These are phyloP conservation scores for Tieghemiomyces parasiticus DNA, from an alignment of 192 early-diverging fungal genomes.

Conservation along the genomic window DNA sequence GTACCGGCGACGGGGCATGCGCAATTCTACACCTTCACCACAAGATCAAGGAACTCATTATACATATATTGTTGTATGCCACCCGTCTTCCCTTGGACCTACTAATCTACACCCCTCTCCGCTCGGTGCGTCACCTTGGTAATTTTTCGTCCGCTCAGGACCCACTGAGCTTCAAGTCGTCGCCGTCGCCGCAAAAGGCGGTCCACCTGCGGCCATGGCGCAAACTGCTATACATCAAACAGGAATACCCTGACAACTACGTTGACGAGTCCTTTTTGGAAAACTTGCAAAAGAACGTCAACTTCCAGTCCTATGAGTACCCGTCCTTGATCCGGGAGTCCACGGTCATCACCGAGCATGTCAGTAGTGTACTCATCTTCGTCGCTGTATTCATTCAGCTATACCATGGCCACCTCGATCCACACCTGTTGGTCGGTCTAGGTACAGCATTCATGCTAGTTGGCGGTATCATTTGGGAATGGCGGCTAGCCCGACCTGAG, in stretches of 20 bases:
- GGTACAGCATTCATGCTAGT: slow-evolving; percentile 38
- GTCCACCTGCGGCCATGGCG: slow-evolving; percentile 35
- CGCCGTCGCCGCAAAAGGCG: neutral
- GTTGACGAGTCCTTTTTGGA: slow-evolving; percentile 79
- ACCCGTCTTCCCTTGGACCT: too few relatives aligned
- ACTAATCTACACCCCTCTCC: too few relatives aligned
- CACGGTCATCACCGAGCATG: slow-evolving; percentile 67
- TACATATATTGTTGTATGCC: too few relatives aligned
- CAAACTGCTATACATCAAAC: slow-evolving; percentile 73
- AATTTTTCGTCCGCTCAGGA: neutral
- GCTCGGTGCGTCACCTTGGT: too few relatives aligned
- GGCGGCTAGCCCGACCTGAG: slow-evolving; percentile 3
- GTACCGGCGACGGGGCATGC: too few relatives aligned
- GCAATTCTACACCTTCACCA: too few relatives aligned
- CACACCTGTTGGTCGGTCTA: slow-evolving; percentile 36
- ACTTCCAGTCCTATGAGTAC: slow-evolving; percentile 71
- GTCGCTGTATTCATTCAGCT: slow-evolving; percentile 77
- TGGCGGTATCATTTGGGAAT: slow-evolving; percentile 62
- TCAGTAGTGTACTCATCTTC: slow-evolving; percentile 73
- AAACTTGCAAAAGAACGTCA: slow-evolving; percentile 80
- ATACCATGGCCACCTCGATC: slow-evolving; percentile 35
- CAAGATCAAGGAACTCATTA: too few relatives aligned
- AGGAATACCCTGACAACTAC: slow-evolving; percentile 84
- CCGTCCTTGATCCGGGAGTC: slow-evolving; percentile 64
- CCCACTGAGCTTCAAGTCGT: neutral